Percentiles rank a stretch among this genome's conserved stretches.
Evolutionary conservation across 768 basidiomycete genomes (phyloP).

Genomic region (Panaeolus cyanescens): DNA sequence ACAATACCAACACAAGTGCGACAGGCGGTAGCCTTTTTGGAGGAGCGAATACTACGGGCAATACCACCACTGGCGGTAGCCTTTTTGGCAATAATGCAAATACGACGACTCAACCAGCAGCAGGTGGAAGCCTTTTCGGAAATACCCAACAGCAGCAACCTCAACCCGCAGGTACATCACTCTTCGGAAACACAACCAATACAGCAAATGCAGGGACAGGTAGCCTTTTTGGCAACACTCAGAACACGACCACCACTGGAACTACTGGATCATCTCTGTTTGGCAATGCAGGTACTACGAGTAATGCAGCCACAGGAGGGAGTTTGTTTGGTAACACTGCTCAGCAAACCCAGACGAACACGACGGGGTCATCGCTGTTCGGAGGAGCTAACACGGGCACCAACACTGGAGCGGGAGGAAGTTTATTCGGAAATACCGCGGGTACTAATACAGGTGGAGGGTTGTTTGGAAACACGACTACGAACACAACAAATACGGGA

Average conservation of each 20-base stretch:
- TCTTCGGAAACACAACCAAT: constrained; percentile 15
- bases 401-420: constrained; percentile 14
- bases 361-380: constrained; percentile 18
- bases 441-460: constrained; percentile 7
- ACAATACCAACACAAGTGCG: constrained; percentile 11
- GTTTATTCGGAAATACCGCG: constrained; percentile 14
- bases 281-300: constrained; percentile 12
- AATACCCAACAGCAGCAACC: constrained; percentile 8
- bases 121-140: constrained; percentile 31
- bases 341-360: not conserved
- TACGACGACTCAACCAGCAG: constrained; percentile 8
- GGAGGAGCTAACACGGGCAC: constrained; percentile 3
- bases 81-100: constrained; percentile 15
- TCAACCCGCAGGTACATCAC: constrained; percentile 5
- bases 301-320: constrained; percentile 14
- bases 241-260: constrained; percentile 13
- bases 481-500: constrained; percentile 13
- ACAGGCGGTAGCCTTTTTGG: constrained; percentile 8
- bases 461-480: constrained; percentile 13
- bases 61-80: constrained; percentile 10
- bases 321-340: constrained; percentile 24
- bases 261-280: constrained; percentile 15
- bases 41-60: constrained; percentile 9
- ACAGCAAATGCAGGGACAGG: constrained; percentile 8
- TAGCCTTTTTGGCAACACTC: constrained; percentile 12